Evolutionary conservation across 1,284 basidiomycete species (phyloP).

Genomic region (Leccinum solheimii): DNA sequence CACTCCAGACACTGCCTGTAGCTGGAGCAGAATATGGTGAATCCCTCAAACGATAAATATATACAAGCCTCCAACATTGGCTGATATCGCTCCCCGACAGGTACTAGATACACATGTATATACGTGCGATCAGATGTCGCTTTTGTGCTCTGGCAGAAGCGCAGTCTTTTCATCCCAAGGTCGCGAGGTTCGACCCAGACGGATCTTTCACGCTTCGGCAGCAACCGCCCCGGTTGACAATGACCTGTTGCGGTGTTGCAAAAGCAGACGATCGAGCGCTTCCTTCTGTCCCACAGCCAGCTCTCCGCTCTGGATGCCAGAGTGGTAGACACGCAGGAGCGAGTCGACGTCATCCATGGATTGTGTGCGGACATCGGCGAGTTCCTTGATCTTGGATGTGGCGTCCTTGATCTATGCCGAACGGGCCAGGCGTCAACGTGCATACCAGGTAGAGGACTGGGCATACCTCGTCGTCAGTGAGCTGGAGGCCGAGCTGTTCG

Average conservation of each 20-base stretch:
- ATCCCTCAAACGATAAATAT: not conserved
- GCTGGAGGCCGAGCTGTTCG: conserved; percentile 88
- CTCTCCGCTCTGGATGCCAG: conserved; percentile 83
- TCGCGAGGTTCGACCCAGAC: not conserved
- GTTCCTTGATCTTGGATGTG: conserved; percentile 98
- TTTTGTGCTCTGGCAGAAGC: conserved; percentile 16
- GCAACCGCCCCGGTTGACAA: conserved; percentile 20
- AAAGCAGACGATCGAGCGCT: conserved; percentile 79
- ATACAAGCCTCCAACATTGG: not conserved
- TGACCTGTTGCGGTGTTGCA: conserved; percentile 60
- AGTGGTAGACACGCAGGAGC: conserved; percentile 93
- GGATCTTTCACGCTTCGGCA: conserved; percentile 11
- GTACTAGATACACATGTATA: conserved; percentile 13
- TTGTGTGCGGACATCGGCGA: conserved; percentile 97
- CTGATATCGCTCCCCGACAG: conserved; percentile 11
- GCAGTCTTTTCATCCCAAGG: not conserved
- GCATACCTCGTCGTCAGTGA: conserved; percentile 81
- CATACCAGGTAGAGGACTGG: not conserved
- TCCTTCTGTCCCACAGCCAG: conserved; percentile 87
- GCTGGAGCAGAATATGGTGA: not conserved
- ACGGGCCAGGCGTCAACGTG: conserved; percentile 1
- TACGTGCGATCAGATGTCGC: conserved; percentile 15
- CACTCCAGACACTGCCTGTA: not conserved
- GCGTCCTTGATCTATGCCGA: conserved; percentile 84
- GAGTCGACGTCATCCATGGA: conserved; percentile 99